Conservation (phyloP, 768 basidiomycete species). For the Suillus fuscotomentosus region DNA sequence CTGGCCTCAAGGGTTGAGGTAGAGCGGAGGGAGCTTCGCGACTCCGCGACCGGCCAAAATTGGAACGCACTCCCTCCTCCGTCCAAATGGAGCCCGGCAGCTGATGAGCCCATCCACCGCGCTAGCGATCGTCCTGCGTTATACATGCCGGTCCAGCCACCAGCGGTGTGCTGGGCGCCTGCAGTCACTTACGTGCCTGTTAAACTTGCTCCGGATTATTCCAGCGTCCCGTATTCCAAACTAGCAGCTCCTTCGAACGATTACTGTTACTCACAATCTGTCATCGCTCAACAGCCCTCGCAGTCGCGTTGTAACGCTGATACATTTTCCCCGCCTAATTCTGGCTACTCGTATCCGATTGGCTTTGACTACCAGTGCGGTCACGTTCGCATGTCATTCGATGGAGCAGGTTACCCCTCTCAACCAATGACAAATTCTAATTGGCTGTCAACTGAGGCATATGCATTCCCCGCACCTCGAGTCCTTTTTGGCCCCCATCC, state of each 20-base stretch:
- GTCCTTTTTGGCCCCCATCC: conserved; percentile 44
- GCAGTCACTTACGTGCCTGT: conserved; percentile 16
- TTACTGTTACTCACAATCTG: conserved; percentile 14
- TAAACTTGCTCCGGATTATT: conserved; percentile 20
- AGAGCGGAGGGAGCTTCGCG: not conserved
- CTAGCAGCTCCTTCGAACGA: conserved; percentile 19
- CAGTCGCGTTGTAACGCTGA: conserved; percentile 58
- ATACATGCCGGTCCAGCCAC: conserved; percentile 65
- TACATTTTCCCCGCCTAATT: conserved; percentile 43
- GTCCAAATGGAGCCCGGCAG: conserved; percentile 78
- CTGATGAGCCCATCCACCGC: conserved; percentile 71
- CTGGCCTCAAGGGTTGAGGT: not conserved
- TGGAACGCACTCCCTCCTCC: conserved; percentile 60
- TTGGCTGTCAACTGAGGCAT: conserved; percentile 44
- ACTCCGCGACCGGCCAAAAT: conserved; percentile 6
- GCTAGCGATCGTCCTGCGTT: conserved; percentile 53
- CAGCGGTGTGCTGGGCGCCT: conserved; percentile 27
- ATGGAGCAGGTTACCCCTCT: conserved; percentile 37
- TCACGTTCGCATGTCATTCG: conserved; percentile 43
- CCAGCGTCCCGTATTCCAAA: conserved; percentile 19
- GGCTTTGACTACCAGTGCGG: conserved; percentile 52
- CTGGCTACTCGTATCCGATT: conserved; percentile 57
- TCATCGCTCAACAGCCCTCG: conserved; percentile 50
- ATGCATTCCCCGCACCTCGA: conserved; percentile 39
- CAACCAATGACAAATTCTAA: conserved; percentile 40